These are phyloP conservation scores for Talaromyces atroroseus DNA, from an alignment of 2,329 filamentous ascomycete genomes.

Conservation along the genomic window DNA sequence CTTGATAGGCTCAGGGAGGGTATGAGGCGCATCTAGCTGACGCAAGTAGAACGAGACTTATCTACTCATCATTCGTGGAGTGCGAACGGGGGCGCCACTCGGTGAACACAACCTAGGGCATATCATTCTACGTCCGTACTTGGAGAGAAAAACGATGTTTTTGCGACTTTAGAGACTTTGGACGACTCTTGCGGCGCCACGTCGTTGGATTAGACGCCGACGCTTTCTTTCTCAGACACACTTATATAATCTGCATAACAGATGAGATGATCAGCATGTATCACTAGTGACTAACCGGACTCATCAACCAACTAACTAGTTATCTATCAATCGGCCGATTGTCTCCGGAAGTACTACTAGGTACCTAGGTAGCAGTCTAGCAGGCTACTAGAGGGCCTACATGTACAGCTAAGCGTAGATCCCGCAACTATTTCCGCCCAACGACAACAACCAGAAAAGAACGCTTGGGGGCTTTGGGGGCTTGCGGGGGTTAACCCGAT, in stretches of 20 bases:
- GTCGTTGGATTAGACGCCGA: slow-evolving; percentile 11
- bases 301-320: too few relatives aligned
- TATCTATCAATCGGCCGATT: too few relatives aligned
- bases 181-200: slow-evolving; percentile 6
- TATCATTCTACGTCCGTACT: background rate
- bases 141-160: too few relatives aligned
- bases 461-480: slow-evolving; percentile 5
- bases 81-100: background rate
- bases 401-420: slow-evolving; percentile 5
- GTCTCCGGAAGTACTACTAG: background rate
- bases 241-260: background rate
- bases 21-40: slow-evolving; percentile 5
- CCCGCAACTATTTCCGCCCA: slow-evolving; percentile 8
- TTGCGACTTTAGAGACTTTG: background rate
- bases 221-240: background rate
- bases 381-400: background rate
- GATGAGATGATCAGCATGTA: background rate
- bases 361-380: background rate
- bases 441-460: slow-evolving; percentile 6
- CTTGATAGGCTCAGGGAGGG: slow-evolving; percentile 1
- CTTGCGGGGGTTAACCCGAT: slow-evolving; percentile 1
- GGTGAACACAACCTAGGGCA: background rate
- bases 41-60: background rate
- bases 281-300: background rate
- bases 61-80: background rate